Base-by-base conservation (phyloP, 805 yeast species). In the Clavispora phyllophila region DNA sequence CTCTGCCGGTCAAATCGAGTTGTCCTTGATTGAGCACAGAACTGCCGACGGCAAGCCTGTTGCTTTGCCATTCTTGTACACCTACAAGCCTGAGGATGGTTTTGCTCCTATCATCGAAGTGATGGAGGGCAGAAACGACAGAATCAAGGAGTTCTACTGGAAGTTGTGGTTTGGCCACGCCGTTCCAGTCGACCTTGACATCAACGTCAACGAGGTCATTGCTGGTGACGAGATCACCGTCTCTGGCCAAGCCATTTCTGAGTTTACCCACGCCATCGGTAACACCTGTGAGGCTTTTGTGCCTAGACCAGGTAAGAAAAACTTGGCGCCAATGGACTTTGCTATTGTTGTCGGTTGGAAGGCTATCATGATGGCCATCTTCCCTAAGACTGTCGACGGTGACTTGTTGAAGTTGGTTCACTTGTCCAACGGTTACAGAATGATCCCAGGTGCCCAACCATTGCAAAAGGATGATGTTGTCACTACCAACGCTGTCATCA, bases 261-360 rank as follows among this genome's bases (percentile, higher is more conserved):
- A 90, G 66, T 88, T 93, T 65, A 90, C 96, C 26, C 96, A 90
- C 57, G 97, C 97, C 47, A 87, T 93, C 62, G 97, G 97, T 54
- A 93, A 93, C 78, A 84, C 85, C 53, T 89, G 96, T 66, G 98
- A 93, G 71, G 96, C 95, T 48, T 93, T 89, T 57, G 96, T 90
- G 54, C 77, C 84, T 45, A 82, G 96, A 73, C 79, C 87, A 39
- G 93, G 90, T 51, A 84, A 87, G 66, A 78, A 77, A 50, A 82
- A 87, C 46, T 74, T 81, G 55, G 99, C 98, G 38, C 99, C 99
- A 59, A 91, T 93, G 98, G 99, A 93, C 73, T 93, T 90, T 62
- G 98, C 99, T 39, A 93, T 93, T 65, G 97, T 93, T 45, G 80
- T 90, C 56, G 98, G 99, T 36, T 93, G 99, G 99, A 85, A 84